Conservation (phyloP, 768 basidiomycete species). For the Trametes meyenii region DNA sequence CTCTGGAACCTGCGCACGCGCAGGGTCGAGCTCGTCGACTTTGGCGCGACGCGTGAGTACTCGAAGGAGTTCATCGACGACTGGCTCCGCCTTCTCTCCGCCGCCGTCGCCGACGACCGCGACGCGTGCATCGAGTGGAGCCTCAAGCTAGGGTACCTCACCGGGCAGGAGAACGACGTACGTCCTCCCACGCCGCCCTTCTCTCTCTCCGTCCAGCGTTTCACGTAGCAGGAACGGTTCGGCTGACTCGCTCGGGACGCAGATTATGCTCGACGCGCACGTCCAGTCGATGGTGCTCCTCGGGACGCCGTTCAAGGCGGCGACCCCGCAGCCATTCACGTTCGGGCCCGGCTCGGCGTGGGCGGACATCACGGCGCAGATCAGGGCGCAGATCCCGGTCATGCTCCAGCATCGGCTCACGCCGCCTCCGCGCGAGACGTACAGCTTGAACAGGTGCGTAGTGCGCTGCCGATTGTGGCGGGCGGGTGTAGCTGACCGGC, state of each 20-base stretch:
- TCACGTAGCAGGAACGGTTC: not conserved
- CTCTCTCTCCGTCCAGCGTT: not conserved
- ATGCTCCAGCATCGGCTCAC: slow-evolving; percentile 90
- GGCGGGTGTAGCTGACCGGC: not conserved
- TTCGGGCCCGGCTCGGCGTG: slow-evolving; percentile 71
- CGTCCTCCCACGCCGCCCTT: slow-evolving; percentile 12
- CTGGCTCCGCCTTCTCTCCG: slow-evolving; percentile 84
- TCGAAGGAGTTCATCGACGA: slow-evolving; percentile 82
- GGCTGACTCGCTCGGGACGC: not conserved
- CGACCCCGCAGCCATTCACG: slow-evolving; percentile 70
- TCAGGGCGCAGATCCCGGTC: slow-evolving; percentile 80
- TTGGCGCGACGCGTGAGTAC: slow-evolving; percentile 92
- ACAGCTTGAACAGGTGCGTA: slow-evolving; percentile 84
- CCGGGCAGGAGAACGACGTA: slow-evolving; percentile 85
- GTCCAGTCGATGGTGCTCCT: slow-evolving; percentile 81
- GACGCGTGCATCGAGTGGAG: slow-evolving; percentile 73
- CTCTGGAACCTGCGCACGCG: slow-evolving; percentile 74
- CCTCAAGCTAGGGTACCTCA: slow-evolving; percentile 84
- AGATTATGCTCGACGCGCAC: slow-evolving; percentile 89
- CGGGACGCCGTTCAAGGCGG: slow-evolving; percentile 78
- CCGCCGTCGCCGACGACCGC: slow-evolving; percentile 72
- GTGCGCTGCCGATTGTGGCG: not conserved
- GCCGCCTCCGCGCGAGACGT: slow-evolving; percentile 93
- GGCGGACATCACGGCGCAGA: slow-evolving; percentile 73
- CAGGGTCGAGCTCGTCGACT: slow-evolving; percentile 90